A percentile compares a stretch with the other conserved stretches of the same genome.
Evolutionary conservation across 176 grass and related monocot genomes (phyloP).

Genomic region (Carex myosuroides): DNA sequence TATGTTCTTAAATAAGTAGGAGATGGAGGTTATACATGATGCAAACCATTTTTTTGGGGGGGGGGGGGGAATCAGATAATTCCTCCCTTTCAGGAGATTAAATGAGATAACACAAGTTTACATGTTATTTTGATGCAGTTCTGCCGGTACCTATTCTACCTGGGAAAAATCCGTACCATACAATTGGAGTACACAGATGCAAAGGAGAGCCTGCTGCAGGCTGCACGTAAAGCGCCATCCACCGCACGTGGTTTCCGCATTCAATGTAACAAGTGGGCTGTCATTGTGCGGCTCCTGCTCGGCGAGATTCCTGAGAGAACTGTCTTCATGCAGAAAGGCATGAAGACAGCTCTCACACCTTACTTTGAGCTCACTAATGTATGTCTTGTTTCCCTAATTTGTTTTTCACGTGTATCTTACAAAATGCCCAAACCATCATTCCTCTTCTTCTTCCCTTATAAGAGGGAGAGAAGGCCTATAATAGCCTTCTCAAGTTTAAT

Average conservation of each 20-base stretch:
- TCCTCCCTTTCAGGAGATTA: not conserved
- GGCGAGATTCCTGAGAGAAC: slow-evolving; percentile 80
- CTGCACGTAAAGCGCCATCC: slow-evolving; percentile 64
- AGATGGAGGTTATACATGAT: not conserved
- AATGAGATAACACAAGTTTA: not conserved
- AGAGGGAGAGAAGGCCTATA: not conserved
- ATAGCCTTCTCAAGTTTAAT: not conserved
- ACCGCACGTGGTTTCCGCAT: slow-evolving; percentile 71
- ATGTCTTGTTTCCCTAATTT: not conserved
- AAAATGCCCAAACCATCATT: not conserved
- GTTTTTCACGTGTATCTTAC: not conserved
- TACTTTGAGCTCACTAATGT: slow-evolving; percentile 94
- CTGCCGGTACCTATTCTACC: slow-evolving; percentile 77
- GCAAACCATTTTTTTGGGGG: not conserved
- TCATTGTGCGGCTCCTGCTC: slow-evolving; percentile 59
- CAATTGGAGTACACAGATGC: slow-evolving; percentile 88
- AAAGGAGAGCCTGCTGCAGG: slow-evolving; percentile 83
- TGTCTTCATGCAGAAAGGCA: slow-evolving; percentile 89
- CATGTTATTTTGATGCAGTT: slow-evolving; percentile 39
- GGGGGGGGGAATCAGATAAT: not conserved
- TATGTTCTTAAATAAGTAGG: not conserved
- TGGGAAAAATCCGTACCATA: slow-evolving; percentile 89
- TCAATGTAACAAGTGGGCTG: slow-evolving; percentile 79
- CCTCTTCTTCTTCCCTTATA: not conserved
- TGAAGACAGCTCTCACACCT: slow-evolving; percentile 62